These are phyloP conservation scores for Larix kaempferi DNA, from an alignment of 75 land plant species.

Conservation along the genomic window DNA sequence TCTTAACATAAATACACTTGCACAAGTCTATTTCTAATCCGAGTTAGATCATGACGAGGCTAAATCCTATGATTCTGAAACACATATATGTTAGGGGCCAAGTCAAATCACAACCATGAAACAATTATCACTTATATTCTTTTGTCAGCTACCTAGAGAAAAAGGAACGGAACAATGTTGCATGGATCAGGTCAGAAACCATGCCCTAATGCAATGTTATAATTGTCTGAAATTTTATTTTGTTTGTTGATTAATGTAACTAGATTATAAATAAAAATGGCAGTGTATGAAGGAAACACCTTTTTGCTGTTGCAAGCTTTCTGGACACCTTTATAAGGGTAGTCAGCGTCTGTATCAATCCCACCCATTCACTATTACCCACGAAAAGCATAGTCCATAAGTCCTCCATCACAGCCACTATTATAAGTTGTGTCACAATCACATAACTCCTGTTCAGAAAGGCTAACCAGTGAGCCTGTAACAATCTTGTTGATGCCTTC, in stretches of 20 bases:
- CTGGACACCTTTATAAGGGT: slow-evolving; percentile 57
- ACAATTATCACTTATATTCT: background rate
- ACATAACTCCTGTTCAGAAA: slow-evolving; percentile 82
- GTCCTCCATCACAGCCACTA: slow-evolving; percentile 79
- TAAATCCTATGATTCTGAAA: background rate
- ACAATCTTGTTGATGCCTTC: slow-evolving; percentile 76
- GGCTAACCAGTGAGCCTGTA: slow-evolving; percentile 69
- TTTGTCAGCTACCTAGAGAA: background rate
- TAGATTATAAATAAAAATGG: background rate
- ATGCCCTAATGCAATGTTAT: background rate
- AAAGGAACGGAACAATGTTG: background rate
- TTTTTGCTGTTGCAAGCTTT: slow-evolving; percentile 38
- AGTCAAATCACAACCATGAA: background rate
- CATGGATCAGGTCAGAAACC: background rate
- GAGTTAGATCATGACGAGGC: background rate
- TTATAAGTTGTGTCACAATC: slow-evolving; percentile 69
- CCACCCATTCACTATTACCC: slow-evolving; percentile 75
- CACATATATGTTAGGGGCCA: background rate
- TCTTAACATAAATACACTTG: background rate
- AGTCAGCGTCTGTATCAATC: slow-evolving; percentile 80
- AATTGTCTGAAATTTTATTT: background rate
- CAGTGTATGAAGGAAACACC: slow-evolving; percentile 19
- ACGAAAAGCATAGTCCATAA: slow-evolving; percentile 82
- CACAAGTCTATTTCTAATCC: background rate
- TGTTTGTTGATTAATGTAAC: background rate